Evolutionary conservation across 495 filamentous ascomycete species (phyloP).

Genomic region (Cenococcum geophilum): DNA sequence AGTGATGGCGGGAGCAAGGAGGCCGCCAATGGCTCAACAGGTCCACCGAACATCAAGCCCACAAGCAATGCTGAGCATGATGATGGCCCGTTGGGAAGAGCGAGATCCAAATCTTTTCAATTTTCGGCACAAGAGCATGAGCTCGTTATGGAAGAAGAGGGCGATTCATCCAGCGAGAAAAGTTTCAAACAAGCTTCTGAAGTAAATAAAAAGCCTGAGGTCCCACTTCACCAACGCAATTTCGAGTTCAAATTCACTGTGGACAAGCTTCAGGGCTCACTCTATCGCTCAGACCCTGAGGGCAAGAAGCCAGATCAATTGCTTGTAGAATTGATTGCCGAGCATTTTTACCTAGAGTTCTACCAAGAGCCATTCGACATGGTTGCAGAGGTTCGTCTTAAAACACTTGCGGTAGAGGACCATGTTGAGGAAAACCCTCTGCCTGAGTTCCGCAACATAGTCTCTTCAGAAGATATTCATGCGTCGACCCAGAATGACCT

Average conservation of each 20-base stretch:
- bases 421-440: conserved; percentile 83
- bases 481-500: conserved; percentile 71
- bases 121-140: conserved; percentile 63
- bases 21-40: conserved; percentile 20
- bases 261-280: conserved; percentile 82
- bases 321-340: conserved; percentile 84
- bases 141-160: conserved; percentile 69
- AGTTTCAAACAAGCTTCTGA: conserved; percentile 58
- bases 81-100: conserved; percentile 42
- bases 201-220: conserved; percentile 46
- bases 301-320: conserved; percentile 69
- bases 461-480: conserved; percentile 76
- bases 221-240: conserved; percentile 74
- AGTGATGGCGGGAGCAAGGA: conserved; percentile 44
- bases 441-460: conserved; percentile 91
- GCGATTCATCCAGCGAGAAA: conserved; percentile 54
- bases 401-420: conserved; percentile 86
- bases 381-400: conserved; percentile 80
- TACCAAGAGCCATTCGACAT: conserved; percentile 86
- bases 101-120: conserved; percentile 56
- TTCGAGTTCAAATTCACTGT: conserved; percentile 97
- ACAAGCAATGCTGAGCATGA: conserved; percentile 28
- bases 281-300: conserved; percentile 80
- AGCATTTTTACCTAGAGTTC: conserved; percentile 79
- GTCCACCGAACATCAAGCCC: conserved; percentile 26